Conservation (phyloP, 192 early-diverging fungal genomes). For the Backusella macrospora region DNA sequence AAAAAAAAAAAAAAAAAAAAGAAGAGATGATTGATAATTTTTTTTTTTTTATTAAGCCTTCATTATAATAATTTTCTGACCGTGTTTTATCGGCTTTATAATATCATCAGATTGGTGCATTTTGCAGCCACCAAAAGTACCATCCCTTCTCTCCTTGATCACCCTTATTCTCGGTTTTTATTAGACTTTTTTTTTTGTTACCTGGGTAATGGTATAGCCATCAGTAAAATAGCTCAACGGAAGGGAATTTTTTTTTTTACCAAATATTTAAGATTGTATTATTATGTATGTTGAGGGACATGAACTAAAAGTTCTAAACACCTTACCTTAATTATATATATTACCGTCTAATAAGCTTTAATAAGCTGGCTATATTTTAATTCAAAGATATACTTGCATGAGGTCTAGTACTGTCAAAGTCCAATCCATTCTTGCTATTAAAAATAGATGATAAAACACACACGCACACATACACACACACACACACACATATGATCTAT, state of each 20-base stretch:
- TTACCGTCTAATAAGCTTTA: no score
- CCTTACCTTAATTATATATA: background rate
- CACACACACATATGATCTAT: no score
- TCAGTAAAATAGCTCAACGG: background rate
- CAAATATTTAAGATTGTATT: background rate
- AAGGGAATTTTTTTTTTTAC: background rate
- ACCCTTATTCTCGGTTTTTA: constrained; percentile 1
- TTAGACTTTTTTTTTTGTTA: background rate
- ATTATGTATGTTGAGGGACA: background rate
- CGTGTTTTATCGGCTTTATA: background rate
- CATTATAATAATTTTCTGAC: no score
- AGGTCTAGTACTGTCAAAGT: no score
- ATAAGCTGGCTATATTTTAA: no score
- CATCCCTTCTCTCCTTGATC: background rate
- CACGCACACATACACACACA: no score
- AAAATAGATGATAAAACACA: no score
- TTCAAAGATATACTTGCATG: no score
- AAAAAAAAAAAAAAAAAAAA: no score
- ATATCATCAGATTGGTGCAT: background rate
- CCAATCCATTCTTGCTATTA: no score
- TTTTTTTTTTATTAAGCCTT: no score
- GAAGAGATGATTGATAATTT: no score
- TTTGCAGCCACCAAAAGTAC: background rate
- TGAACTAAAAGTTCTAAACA: background rate
- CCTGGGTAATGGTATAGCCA: background rate